These are phyloP conservation scores for Mycena maculata DNA, from an alignment of 768 basidiomycete species.

Conservation along the genomic window DNA sequence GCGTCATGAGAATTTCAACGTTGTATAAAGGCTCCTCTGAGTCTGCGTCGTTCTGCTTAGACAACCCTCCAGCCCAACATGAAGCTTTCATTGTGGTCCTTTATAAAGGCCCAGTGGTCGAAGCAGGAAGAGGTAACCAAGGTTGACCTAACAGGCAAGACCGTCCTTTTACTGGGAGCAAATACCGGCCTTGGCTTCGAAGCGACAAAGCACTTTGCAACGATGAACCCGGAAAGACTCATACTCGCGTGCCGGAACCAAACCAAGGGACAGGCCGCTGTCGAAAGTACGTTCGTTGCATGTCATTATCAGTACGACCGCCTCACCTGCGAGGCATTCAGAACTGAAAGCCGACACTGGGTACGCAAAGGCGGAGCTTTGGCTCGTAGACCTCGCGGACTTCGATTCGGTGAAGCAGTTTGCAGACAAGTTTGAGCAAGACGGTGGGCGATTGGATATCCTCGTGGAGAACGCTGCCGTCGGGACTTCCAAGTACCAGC, in stretches of 20 bases:
- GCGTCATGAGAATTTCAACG: too few species aligned
- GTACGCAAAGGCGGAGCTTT: slow-evolving; percentile 41
- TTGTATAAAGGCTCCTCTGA: too few species aligned
- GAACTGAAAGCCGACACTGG: slow-evolving; percentile 39
- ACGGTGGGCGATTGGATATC: slow-evolving; percentile 24
- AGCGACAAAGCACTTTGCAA: slow-evolving; percentile 22
- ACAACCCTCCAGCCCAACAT: not conserved
- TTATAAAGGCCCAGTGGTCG: slow-evolving; percentile 5
- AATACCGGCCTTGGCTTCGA: slow-evolving; percentile 26
- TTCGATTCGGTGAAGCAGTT: slow-evolving; percentile 45
- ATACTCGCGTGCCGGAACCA: slow-evolving; percentile 22
- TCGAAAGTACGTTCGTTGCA: slow-evolving; percentile 11
- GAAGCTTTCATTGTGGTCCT: not conserved
- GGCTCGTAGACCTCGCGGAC: slow-evolving; percentile 44
- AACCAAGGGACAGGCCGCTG: slow-evolving; percentile 15
- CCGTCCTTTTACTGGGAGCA: slow-evolving; percentile 19
- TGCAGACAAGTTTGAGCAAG: slow-evolving; percentile 37
- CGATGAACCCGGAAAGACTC: slow-evolving; percentile 23
- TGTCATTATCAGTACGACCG: not conserved
- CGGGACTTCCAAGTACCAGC: not conserved
- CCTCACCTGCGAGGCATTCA: slow-evolving; percentile 5
- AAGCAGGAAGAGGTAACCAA: slow-evolving; percentile 1
- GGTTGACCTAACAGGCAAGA: slow-evolving; percentile 15
- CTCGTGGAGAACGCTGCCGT: slow-evolving; percentile 29
- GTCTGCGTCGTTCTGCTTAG: too few species aligned